These are phyloP conservation scores for Paxillus involutus DNA, from an alignment of 768 basidiomycete species.

Conservation along the genomic window DNA sequence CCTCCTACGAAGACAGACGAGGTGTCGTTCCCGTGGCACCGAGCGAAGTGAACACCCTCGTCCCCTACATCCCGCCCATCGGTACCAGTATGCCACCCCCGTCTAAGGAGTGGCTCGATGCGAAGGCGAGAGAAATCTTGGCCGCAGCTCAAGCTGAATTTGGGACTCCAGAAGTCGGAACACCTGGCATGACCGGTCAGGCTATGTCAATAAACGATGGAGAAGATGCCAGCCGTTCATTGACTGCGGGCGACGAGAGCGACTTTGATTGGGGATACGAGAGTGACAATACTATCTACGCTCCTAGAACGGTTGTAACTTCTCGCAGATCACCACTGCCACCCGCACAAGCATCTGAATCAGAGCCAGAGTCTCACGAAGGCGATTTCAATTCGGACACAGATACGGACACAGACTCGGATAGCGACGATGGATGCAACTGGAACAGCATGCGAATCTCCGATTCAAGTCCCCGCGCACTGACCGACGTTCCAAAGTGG, in stretches of 20 bases:
- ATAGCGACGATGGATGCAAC: constrained; percentile 14
- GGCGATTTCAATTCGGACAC: constrained; percentile 11
- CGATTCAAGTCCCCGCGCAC: constrained; percentile 4
- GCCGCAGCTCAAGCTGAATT: constrained; percentile 15
- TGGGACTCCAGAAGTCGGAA: neutral
- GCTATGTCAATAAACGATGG: neutral
- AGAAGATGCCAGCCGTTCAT: neutral
- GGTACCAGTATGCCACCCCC: constrained; percentile 18
- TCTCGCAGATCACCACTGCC: constrained; percentile 1
- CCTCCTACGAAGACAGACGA: constrained; percentile 25
- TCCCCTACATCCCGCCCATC: constrained; percentile 23
- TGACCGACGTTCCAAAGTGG: constrained; percentile 11
- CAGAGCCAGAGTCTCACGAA: constrained; percentile 9
- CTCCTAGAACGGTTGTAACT: neutral
- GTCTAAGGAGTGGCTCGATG: constrained; percentile 18
- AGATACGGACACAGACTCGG: constrained; percentile 16
- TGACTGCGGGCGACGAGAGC: constrained; percentile 5
- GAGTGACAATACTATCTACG: constrained; percentile 18
- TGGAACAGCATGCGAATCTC: constrained; percentile 8
- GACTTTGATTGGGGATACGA: constrained; percentile 22
- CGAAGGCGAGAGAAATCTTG: constrained; percentile 12
- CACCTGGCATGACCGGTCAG: too few species aligned
- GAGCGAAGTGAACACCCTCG: constrained; percentile 26
- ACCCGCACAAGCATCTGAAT: neutral
- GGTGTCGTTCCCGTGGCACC: constrained; percentile 22